A percentile compares a stretch with the other conserved stretches of the same genome.
phyloP scores from a whole-genome alignment of 805 yeast species.

The Candida coleopterorum region DNA sequence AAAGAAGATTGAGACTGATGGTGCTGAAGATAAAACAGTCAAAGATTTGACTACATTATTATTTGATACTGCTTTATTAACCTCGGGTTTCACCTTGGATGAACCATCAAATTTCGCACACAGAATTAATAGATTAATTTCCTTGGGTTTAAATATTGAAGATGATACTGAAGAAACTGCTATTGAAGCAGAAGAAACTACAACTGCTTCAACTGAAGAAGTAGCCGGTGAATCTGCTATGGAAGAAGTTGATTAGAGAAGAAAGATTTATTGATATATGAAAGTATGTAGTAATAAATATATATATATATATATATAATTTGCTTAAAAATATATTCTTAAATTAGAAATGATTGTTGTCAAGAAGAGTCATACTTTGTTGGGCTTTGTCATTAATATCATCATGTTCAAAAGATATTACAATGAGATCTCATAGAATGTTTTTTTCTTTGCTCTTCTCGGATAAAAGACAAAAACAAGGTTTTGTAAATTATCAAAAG shows the following conservation, averaged over 20 bases:
- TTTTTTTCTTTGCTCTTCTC: too few species aligned
- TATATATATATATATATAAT: slow-evolving; percentile 1
- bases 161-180: slow-evolving; percentile 63
- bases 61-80: slow-evolving; percentile 96
- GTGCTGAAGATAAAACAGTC: slow-evolving; percentile 97
- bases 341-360: too few species aligned
- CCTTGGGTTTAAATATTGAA: slow-evolving; percentile 97
- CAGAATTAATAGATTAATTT: slow-evolving; percentile 96
- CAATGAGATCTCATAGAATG: too few species aligned
- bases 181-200: slow-evolving; percentile 43
- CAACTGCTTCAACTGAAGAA: slow-evolving; percentile 50
- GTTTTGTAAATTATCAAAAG: too few species aligned
- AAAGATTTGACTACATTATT: slow-evolving; percentile 94
- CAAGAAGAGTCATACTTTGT: too few species aligned
- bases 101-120: slow-evolving; percentile 97
- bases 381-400: too few species aligned
- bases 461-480: too few species aligned
- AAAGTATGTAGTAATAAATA: neutral
- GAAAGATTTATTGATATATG: too few species aligned
- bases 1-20: slow-evolving; percentile 94
- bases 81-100: slow-evolving; percentile 98
- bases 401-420: too few species aligned
- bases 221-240: slow-evolving; percentile 87
- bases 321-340: neutral
- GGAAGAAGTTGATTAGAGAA: slow-evolving; percentile 98